A percentile compares a stretch with the other conserved stretches of the same genome.
These are phyloP conservation scores for Pythium periplocum DNA, from an alignment of 352 stramenopile genomes.

Conservation along the genomic window DNA sequence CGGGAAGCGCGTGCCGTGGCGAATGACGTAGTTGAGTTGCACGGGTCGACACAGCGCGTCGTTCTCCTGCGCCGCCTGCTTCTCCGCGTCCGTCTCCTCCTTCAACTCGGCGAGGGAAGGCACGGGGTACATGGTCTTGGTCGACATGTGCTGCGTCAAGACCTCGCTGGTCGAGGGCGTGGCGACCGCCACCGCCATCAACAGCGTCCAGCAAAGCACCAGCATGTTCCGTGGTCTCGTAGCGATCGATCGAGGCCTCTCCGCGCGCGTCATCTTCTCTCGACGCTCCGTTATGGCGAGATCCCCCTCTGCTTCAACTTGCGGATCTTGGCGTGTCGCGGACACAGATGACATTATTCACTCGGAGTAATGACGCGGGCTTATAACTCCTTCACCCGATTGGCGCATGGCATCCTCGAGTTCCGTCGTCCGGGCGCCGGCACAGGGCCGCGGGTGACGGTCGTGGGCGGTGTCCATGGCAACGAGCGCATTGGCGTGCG, in stretches of 20 bases:
- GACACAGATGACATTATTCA: too few relatives aligned
- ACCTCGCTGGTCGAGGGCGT: neutral
- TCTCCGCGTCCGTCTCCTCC: conserved; percentile 4
- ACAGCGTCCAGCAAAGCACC: conserved; percentile 5
- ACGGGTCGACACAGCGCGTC: conserved; percentile 32
- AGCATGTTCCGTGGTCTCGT: too few relatives aligned
- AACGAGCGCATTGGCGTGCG: conserved; percentile 70
- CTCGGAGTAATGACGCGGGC: conserved; percentile 13
- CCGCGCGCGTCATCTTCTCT: too few relatives aligned
- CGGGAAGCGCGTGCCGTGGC: conserved; percentile 73
- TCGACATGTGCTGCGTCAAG: conserved; percentile 63
- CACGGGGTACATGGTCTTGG: conserved; percentile 66
- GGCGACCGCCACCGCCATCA: conserved; percentile 6
- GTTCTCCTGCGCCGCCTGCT: neutral
- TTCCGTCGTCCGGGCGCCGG: conserved; percentile 19
- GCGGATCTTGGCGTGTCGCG: too few relatives aligned
- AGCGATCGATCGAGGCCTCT: too few relatives aligned
- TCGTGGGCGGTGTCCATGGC: conserved; percentile 65
- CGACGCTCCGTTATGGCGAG: too few relatives aligned
- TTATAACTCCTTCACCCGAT: conserved; percentile 32
- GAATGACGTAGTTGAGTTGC: conserved; percentile 76
- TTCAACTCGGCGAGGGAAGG: conserved; percentile 9
- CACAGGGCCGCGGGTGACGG: conserved; percentile 40
- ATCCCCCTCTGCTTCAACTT: too few relatives aligned
- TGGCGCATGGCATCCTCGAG: conserved; percentile 38